phyloP scores from a whole-genome alignment of 2,329 filamentous ascomycete genomes.

The Xenosphaeropsis pyriputrescens region DNA sequence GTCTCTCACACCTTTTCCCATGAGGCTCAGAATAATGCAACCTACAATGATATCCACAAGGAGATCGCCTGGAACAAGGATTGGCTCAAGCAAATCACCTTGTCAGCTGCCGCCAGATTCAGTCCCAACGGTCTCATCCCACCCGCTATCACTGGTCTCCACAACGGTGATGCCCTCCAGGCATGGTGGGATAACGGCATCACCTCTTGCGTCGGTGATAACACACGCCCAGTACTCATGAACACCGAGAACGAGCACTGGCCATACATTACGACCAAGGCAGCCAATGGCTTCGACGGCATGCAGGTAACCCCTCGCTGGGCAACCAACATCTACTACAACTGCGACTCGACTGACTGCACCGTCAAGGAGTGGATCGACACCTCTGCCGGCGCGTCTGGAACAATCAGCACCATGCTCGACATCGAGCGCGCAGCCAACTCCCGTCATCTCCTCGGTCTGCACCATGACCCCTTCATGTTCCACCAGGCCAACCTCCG shows the following conservation, averaged over 20 bases:
- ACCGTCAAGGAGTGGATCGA: background rate
- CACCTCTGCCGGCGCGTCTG: background rate
- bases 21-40: slow-evolving; percentile 41
- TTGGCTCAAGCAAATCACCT: slow-evolving; percentile 38
- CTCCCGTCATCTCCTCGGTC: background rate
- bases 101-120: slow-evolving; percentile 29
- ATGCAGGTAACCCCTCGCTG: slow-evolving; percentile 45
- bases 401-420: slow-evolving; percentile 34
- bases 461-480: slow-evolving; percentile 11
- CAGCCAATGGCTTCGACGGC: slow-evolving; percentile 36
- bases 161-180: slow-evolving; percentile 43
- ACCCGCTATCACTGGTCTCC: slow-evolving; percentile 45
- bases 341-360: slow-evolving; percentile 16
- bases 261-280: slow-evolving; percentile 35
- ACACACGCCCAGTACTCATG: slow-evolving; percentile 36
- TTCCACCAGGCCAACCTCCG: slow-evolving; percentile 49
- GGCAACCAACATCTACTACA: slow-evolving; percentile 50
- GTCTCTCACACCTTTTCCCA: slow-evolving; percentile 52
- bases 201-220: slow-evolving; percentile 43
- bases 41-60: slow-evolving; percentile 36
- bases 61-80: slow-evolving; percentile 46
- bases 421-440: slow-evolving; percentile 24
- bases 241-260: slow-evolving; percentile 31
- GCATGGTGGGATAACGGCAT: slow-evolving; percentile 45
- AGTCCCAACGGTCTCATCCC: slow-evolving; percentile 40